Evolutionary conservation across 371 early-diverging fungal species (phyloP).

Genomic region (Massospora cicadina): DNA sequence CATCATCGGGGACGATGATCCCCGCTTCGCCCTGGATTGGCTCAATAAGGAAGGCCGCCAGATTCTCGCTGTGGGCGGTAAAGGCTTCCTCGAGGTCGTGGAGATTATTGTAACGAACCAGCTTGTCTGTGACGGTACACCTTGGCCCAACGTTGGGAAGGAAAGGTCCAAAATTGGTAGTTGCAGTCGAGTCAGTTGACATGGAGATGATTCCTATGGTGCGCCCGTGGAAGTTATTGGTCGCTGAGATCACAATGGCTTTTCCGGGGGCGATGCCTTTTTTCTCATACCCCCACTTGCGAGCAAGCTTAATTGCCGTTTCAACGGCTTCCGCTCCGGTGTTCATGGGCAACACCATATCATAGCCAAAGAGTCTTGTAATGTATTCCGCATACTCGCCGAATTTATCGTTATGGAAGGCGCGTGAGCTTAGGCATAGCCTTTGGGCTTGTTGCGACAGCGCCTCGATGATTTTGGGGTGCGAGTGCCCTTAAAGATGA

Average conservation of each 20-base stretch:
- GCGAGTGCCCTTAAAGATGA: slow-evolving; percentile 55
- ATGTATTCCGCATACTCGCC: slow-evolving; percentile 79
- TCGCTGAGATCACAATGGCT: slow-evolving; percentile 69
- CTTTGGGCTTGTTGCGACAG: slow-evolving; percentile 72
- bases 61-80: slow-evolving; percentile 53
- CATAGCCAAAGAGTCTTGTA: slow-evolving; percentile 80
- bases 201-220: slow-evolving; percentile 90
- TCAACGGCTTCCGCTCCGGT: slow-evolving; percentile 98
- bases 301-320: slow-evolving; percentile 93
- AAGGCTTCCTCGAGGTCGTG: slow-evolving; percentile 76
- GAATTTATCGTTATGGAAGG: slow-evolving; percentile 89
- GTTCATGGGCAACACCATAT: slow-evolving; percentile 96
- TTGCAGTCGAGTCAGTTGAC: slow-evolving; percentile 83
- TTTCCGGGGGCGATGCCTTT: slow-evolving; percentile 72
- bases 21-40: slow-evolving; percentile 97
- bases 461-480: slow-evolving; percentile 87
- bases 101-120: slow-evolving; percentile 65
- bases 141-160: slow-evolving; percentile 70
- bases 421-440: slow-evolving; percentile 78
- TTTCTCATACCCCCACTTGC: slow-evolving; percentile 89
- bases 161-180: slow-evolving; percentile 81
- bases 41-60: slow-evolving; percentile 89
- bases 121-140: slow-evolving; percentile 43
- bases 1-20: slow-evolving; percentile 85
- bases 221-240: slow-evolving; percentile 93